phyloP scores from a whole-genome alignment of 345 rosid species.

The Erodium maritimum region DNA sequence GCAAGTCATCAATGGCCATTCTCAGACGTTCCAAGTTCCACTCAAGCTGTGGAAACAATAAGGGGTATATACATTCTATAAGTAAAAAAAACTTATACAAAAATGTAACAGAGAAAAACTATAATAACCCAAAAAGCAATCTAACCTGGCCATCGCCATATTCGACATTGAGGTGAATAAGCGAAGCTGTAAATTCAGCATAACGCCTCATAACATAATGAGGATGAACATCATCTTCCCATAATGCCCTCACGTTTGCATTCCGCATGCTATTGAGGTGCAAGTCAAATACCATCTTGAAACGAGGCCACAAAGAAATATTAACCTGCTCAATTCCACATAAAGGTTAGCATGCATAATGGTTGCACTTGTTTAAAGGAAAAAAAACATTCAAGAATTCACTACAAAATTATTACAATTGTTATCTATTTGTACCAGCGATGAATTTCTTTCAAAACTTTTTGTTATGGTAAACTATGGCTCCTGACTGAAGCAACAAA shows the following conservation, averaged over 20 bases:
- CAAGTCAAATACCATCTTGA: conserved; percentile 88
- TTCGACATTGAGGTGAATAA: conserved; percentile 87
- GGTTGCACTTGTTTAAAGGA: neutral
- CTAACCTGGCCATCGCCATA: conserved; percentile 96
- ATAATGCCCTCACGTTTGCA: conserved; percentile 76
- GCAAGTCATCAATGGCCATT: conserved; percentile 86
- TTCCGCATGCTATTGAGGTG: conserved; percentile 83
- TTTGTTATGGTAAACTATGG: no score
- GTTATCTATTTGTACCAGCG: no score
- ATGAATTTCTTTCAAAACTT: no score
- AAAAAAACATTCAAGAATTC: no score
- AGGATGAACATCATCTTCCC: conserved; percentile 99
- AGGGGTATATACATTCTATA: neutral
- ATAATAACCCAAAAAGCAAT: neutral
- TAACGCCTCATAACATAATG: conserved; percentile 99
- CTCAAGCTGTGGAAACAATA: conserved; percentile 58
- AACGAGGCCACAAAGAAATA: conserved; percentile 94
- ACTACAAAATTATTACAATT: no score
- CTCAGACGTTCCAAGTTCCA: conserved; percentile 85
- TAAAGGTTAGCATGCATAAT: neutral
- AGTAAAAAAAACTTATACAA: neutral
- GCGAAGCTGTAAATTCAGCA: conserved; percentile 95
- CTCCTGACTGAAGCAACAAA: no score
- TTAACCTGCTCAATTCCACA: conserved; percentile 55
- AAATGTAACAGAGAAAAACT: neutral